These are phyloP conservation scores for Polygonum maritimum DNA, from an alignment of 148 eudicot species.

Conservation along the genomic window DNA sequence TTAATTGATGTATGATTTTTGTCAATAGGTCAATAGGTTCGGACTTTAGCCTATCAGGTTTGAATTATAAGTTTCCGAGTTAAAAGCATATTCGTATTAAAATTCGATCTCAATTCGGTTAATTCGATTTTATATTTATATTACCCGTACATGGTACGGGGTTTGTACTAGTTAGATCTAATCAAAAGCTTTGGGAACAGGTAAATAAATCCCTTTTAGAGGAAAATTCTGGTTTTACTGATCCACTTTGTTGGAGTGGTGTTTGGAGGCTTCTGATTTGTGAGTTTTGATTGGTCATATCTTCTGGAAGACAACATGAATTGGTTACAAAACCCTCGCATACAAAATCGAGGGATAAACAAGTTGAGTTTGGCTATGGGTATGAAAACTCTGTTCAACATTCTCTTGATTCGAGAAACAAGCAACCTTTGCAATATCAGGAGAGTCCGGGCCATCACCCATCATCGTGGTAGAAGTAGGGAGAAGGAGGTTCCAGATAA, in stretches of 20 bases:
- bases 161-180: too few species aligned
- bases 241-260: not conserved
- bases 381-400: not conserved
- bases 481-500: not conserved
- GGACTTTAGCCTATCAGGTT: too few species aligned
- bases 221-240: conserved; percentile 5
- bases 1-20: too few species aligned
- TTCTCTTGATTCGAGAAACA: not conserved
- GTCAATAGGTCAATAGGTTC: too few species aligned
- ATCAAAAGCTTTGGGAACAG: not conserved
- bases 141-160: too few species aligned
- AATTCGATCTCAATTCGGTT: too few species aligned
- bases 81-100: too few species aligned
- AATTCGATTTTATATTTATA: too few species aligned
- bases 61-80: too few species aligned
- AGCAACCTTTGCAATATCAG: conserved; percentile 1
- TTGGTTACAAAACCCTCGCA: not conserved
- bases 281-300: not conserved
- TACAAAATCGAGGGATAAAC: conserved; percentile 5
- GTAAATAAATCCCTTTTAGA: not conserved
- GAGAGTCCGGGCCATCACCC: conserved; percentile 7
- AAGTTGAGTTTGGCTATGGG: not conserved
- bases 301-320: conserved; percentile 5
- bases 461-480: not conserved
- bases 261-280: not conserved